Conservation (phyloP, 2,329 filamentous ascomycete species). For the Blastomyces parvus region DNA sequence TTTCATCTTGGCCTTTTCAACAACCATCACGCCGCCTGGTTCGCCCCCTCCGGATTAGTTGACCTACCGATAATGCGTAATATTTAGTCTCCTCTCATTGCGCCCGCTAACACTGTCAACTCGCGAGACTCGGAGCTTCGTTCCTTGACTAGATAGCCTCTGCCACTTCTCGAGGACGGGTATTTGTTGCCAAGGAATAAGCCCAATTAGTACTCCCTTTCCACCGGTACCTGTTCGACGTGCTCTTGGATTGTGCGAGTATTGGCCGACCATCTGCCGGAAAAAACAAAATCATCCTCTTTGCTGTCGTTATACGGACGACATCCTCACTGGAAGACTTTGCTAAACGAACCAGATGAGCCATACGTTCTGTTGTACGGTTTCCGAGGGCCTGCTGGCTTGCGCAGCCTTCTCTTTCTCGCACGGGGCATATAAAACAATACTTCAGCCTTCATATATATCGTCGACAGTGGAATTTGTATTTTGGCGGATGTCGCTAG, state of each 20-base stretch:
- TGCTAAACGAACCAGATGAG: not conserved
- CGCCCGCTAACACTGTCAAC: not conserved
- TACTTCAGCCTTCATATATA: constrained; percentile 3
- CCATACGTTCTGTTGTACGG: not conserved
- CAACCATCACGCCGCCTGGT: not conserved
- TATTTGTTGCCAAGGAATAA: not conserved
- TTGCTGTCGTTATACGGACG: not conserved
- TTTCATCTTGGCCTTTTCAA: constrained; percentile 8
- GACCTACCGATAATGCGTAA: not conserved
- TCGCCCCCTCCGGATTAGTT: not conserved
- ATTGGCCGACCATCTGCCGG: not conserved
- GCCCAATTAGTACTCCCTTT: not conserved
- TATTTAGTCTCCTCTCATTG: not conserved
- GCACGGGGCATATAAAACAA: not conserved
- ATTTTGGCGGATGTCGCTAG: not conserved
- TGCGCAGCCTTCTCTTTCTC: constrained; percentile 6
- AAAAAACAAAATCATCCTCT: not conserved
- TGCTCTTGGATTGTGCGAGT: not conserved
- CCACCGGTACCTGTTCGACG: not conserved
- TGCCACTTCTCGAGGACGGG: not conserved
- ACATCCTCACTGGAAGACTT: not conserved
- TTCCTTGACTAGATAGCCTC: not conserved
- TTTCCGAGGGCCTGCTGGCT: not conserved
- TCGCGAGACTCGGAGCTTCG: not conserved
- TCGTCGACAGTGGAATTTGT: constrained; percentile 6